Percentiles rank a stretch among this genome's conserved stretches.
phyloP scores from a whole-genome alignment of 805 yeast species.

The Grigorovia humatica region DNA sequence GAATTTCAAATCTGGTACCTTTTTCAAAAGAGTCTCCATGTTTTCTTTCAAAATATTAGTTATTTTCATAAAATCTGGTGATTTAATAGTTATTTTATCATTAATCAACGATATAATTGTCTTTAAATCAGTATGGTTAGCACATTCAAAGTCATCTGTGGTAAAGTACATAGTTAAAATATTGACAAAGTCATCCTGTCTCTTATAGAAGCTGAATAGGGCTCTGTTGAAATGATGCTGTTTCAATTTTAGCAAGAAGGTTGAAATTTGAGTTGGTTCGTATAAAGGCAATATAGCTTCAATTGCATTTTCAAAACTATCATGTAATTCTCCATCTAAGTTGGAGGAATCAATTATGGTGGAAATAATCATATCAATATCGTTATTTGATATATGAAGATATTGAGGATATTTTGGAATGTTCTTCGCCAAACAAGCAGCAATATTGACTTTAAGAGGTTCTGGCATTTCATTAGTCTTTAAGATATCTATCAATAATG shows the following conservation, averaged over 20 bases:
- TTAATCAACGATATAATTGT: neutral
- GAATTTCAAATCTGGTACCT: slow-evolving; percentile 4
- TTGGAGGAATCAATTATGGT: slow-evolving; percentile 37
- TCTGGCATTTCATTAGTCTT: slow-evolving; percentile 24
- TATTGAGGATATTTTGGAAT: slow-evolving; percentile 81
- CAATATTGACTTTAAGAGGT: slow-evolving; percentile 30
- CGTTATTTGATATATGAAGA: slow-evolving; percentile 55
- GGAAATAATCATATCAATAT: slow-evolving; percentile 38
- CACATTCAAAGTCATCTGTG: neutral
- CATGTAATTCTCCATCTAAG: slow-evolving; percentile 15
- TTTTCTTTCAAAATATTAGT: slow-evolving; percentile 8
- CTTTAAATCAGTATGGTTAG: neutral
- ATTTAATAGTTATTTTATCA: neutral
- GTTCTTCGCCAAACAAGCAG: slow-evolving; percentile 70
- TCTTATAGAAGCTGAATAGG: slow-evolving; percentile 17
- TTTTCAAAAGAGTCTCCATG: slow-evolving; percentile 6
- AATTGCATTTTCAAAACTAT: slow-evolving; percentile 53
- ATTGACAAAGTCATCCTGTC: slow-evolving; percentile 1
- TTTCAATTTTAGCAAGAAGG: slow-evolving; percentile 27
- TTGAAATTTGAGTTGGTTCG: slow-evolving; percentile 44
- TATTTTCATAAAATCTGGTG: slow-evolving; percentile 3
- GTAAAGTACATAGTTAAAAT: neutral
- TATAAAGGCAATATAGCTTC: slow-evolving; percentile 60
- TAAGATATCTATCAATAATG: slow-evolving; percentile 54
- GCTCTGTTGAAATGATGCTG: slow-evolving; percentile 15